Percentiles rank a stretch among this genome's conserved stretches.
Conservation (phyloP, 2,329 filamentous ascomycete species). For the Didymella exigua region DNA sequence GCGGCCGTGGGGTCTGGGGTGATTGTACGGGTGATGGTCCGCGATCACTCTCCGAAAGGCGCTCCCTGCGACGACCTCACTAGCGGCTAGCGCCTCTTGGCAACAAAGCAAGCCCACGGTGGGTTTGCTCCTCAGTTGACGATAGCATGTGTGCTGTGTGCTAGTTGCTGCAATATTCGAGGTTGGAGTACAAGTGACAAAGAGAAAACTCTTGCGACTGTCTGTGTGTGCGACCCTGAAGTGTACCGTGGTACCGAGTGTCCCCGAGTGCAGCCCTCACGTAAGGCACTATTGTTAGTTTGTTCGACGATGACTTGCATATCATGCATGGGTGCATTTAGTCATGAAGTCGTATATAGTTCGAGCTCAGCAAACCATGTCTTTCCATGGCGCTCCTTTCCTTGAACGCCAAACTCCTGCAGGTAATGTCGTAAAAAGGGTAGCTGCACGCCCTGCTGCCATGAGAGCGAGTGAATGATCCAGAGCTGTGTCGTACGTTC, state of each 20-base stretch:
- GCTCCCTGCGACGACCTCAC: conserved; percentile 9
- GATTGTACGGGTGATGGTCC: conserved; percentile 22
- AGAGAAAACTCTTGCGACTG: no score
- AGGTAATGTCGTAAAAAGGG: neutral
- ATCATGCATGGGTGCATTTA: neutral
- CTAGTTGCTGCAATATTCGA: no score
- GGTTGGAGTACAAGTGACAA: no score
- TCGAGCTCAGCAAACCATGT: neutral
- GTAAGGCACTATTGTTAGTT: no score
- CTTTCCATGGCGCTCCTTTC: neutral
- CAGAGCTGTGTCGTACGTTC: no score
- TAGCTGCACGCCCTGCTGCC: no score
- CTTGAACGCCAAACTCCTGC: conserved; percentile 2
- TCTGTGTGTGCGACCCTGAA: no score
- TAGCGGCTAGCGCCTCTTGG: conserved; percentile 15
- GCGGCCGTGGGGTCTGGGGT: conserved; percentile 42
- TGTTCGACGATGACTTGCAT: neutral
- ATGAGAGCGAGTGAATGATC: no score
- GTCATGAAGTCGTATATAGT: neutral
- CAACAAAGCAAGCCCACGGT: neutral
- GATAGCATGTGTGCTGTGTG: no score
- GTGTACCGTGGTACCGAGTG: no score
- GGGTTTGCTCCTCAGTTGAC: neutral
- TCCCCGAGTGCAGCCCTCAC: no score
- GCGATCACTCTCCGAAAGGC: conserved; percentile 6